Conservation (phyloP, 2,329 filamentous ascomycete species). For the Pyricularia sp. region DNA sequence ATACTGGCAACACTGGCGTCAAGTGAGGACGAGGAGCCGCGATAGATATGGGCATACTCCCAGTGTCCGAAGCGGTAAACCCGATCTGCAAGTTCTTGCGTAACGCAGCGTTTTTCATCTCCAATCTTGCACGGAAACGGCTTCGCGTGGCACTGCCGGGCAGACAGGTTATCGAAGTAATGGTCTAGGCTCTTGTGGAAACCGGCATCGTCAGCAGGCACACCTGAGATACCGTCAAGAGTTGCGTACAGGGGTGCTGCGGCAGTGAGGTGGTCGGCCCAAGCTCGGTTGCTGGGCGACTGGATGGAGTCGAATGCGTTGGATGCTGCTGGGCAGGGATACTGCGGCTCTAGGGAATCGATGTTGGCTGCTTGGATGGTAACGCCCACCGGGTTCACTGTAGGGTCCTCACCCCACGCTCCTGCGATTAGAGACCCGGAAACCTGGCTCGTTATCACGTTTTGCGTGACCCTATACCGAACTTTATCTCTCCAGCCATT, state of each 20-base stretch:
- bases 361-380: conserved; percentile 43
- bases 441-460: conserved; percentile 74
- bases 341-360: conserved; percentile 68
- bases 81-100: conserved; percentile 50
- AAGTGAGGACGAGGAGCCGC: conserved; percentile 54
- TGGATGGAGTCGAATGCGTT: conserved; percentile 8
- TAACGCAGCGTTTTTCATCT: conserved; percentile 46
- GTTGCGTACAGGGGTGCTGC: conserved; percentile 43
- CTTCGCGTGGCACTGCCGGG: conserved; percentile 66
- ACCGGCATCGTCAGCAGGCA: conserved; percentile 41
- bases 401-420: conserved; percentile 42
- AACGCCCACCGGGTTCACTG: conserved; percentile 23
- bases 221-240: conserved; percentile 61
- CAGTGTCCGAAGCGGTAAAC: conserved; percentile 72
- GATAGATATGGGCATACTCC: conserved; percentile 73
- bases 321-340: conserved; percentile 49
- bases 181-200: conserved; percentile 71
- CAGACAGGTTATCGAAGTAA: conserved; percentile 78
- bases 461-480: conserved; percentile 67
- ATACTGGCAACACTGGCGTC: conserved; percentile 50
- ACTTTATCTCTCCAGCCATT: conserved; percentile 33
- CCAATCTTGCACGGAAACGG: conserved; percentile 59
- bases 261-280: conserved; percentile 54
- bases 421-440: conserved; percentile 65
- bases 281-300: conserved; percentile 33